Conservation (phyloP, 2,329 filamentous ascomycete species). For the Aspergillus sergii region DNA sequence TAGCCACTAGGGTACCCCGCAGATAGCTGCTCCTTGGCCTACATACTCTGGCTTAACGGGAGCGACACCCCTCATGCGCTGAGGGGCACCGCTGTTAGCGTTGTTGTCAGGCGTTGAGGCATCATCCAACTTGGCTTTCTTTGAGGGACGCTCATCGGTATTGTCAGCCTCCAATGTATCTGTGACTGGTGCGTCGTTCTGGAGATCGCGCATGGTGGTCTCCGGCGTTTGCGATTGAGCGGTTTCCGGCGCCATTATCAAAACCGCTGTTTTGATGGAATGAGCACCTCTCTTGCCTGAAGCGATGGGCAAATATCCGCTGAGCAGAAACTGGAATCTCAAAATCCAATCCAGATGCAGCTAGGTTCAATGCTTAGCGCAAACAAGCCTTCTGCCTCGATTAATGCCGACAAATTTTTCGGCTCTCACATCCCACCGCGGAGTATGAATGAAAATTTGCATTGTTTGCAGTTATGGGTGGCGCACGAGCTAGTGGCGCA, state of each 20-base stretch:
- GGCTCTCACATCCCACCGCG: slow-evolving; percentile 5
- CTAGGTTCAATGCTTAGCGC: background rate
- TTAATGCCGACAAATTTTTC: slow-evolving; percentile 15
- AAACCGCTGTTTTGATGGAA: background rate
- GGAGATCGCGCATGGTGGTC: slow-evolving; percentile 22
- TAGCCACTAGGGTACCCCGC: background rate
- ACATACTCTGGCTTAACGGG: slow-evolving; percentile 73
- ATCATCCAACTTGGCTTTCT: slow-evolving; percentile 61
- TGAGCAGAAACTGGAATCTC: background rate
- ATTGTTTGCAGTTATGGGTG: slow-evolving; percentile 7
- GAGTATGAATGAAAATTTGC: slow-evolving; percentile 16
- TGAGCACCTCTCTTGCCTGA: background rate
- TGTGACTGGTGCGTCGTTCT: slow-evolving; percentile 25
- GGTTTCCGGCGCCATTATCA: slow-evolving; percentile 17
- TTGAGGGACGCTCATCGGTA: slow-evolving; percentile 53
- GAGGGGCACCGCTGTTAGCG: slow-evolving; percentile 28
- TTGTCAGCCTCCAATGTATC: slow-evolving; percentile 30
- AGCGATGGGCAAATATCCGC: background rate
- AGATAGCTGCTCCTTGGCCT: background rate
- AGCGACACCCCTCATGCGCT: slow-evolving; percentile 61
- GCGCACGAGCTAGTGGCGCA: slow-evolving; percentile 5
- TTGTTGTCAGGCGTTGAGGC: slow-evolving; percentile 26
- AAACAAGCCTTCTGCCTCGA: background rate
- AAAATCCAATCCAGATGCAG: background rate
- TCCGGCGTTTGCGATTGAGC: slow-evolving; percentile 11